Conservation (phyloP, 495 filamentous ascomycete species). For the Arthonia radiata region DNA sequence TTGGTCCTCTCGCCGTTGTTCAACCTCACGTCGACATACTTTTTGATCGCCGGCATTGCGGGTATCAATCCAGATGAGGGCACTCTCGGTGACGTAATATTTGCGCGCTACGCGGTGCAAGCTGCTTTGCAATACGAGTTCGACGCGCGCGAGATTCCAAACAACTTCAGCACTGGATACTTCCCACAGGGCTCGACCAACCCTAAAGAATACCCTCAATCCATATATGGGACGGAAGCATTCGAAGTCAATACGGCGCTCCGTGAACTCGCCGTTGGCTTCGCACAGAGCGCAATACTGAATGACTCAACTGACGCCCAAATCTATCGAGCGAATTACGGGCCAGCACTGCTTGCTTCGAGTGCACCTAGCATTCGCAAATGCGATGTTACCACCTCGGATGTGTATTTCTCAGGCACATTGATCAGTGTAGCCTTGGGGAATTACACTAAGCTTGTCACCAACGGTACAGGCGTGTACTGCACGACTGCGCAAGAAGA, state of each 20-base stretch:
- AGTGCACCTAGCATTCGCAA: constrained; percentile 31
- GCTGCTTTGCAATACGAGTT: constrained; percentile 55
- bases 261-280: constrained; percentile 26
- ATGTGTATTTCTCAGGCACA: constrained; percentile 45
- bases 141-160: constrained; percentile 41
- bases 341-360: too few relatives aligned
- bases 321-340: constrained; percentile 35
- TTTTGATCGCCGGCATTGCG: constrained; percentile 46
- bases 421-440: constrained; percentile 36
- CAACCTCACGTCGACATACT: constrained; percentile 41
- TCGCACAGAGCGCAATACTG: constrained; percentile 29
- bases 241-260: constrained; percentile 44
- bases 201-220: constrained; percentile 33
- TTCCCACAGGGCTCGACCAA: constrained; percentile 26
- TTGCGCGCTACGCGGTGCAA: constrained; percentile 43
- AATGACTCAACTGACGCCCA: constrained; percentile 25
- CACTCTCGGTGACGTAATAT: constrained; percentile 35
- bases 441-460: constrained; percentile 36
- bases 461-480: constrained; percentile 42
- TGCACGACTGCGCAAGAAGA: constrained; percentile 55
- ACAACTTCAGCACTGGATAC: constrained; percentile 38
- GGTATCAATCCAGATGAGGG: constrained; percentile 42
- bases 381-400: constrained; percentile 44
- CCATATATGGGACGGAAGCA: constrained; percentile 53
- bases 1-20: constrained; percentile 35